A percentile compares a stretch with the other conserved stretches of the same genome.
phyloP scores from a whole-genome alignment of 345 rosid genomes.

The Boechera stricta region DNA sequence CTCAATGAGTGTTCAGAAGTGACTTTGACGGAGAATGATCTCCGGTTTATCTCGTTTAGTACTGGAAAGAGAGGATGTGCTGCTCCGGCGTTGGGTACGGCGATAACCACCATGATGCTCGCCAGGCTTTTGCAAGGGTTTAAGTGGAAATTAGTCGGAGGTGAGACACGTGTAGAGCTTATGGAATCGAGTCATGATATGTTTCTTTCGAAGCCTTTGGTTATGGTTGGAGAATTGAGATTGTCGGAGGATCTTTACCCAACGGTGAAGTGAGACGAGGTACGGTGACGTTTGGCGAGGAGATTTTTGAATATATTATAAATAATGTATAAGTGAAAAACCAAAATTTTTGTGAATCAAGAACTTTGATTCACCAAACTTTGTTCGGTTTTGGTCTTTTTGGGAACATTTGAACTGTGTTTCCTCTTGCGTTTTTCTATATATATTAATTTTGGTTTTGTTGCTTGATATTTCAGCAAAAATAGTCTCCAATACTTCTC shows the following conservation, averaged over 20 bases:
- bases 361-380: background rate
- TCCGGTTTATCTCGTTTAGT: conserved; percentile 59
- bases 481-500: too few relatives aligned
- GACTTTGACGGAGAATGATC: conserved; percentile 48
- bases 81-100: conserved; percentile 51
- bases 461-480: background rate
- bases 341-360: conserved; percentile 21
- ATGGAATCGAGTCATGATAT: conserved; percentile 43
- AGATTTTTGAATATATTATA: background rate
- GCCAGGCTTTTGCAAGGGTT: conserved; percentile 60
- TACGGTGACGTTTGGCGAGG: background rate
- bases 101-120: conserved; percentile 51
- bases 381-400: conserved; percentile 9
- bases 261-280: conserved; percentile 4
- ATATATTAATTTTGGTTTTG: conserved; percentile 11
- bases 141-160: conserved; percentile 44
- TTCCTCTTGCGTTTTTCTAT: background rate
- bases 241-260: conserved; percentile 48
- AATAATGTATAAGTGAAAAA: conserved; percentile 13
- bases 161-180: conserved; percentile 38
- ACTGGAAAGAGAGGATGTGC: conserved; percentile 55
- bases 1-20: conserved; percentile 31
- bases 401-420: conserved; percentile 39
- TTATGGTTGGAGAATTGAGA: conserved; percentile 45
- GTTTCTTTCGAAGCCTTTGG: conserved; percentile 46